Percentiles rank a stretch among this genome's conserved stretches.
Evolutionary conservation across 106 monocot genomes (phyloP).

Genomic region (Allium fistulosum): DNA sequence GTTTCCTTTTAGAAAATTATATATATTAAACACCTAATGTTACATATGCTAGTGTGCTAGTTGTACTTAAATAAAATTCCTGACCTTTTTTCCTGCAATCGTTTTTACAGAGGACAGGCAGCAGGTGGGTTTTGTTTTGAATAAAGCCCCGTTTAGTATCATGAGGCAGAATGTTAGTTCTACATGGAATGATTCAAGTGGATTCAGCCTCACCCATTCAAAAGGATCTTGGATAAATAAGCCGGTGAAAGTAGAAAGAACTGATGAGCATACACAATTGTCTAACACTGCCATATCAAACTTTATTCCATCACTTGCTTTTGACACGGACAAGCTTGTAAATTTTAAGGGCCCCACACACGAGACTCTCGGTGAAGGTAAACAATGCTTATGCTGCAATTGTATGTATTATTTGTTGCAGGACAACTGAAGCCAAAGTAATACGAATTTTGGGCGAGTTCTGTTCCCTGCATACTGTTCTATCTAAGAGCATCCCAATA

Average conservation of each 20-base stretch:
- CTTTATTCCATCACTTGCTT: slow-evolving; percentile 13
- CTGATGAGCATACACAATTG: slow-evolving; percentile 22
- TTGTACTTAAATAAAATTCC: too few relatives aligned
- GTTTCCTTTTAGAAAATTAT: too few relatives aligned
- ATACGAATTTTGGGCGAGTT: too few relatives aligned
- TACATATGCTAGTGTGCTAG: too few relatives aligned
- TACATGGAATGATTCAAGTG: slow-evolving; percentile 33
- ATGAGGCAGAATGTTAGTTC: slow-evolving; percentile 20
- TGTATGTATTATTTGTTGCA: too few relatives aligned
- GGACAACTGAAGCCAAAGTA: too few relatives aligned
- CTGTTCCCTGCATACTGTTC: too few relatives aligned
- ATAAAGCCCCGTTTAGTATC: slow-evolving; percentile 31
- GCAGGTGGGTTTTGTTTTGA: slow-evolving; percentile 49
- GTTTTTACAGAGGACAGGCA: slow-evolving; percentile 39
- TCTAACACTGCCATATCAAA: slow-evolving; percentile 25
- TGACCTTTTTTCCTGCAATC: neutral
- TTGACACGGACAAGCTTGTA: slow-evolving; percentile 43
- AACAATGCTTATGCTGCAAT: neutral
- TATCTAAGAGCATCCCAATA: too few relatives aligned
- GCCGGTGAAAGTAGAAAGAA: slow-evolving; percentile 25
- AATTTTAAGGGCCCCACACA: slow-evolving; percentile 31
- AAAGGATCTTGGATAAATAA: slow-evolving; percentile 49
- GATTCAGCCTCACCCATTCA: slow-evolving; percentile 37
- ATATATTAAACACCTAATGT: too few relatives aligned
- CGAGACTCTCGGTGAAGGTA: slow-evolving; percentile 59